Conservation (phyloP, 2,329 filamentous ascomycete genomes). For the Cadophora luteo-olivacea region DNA sequence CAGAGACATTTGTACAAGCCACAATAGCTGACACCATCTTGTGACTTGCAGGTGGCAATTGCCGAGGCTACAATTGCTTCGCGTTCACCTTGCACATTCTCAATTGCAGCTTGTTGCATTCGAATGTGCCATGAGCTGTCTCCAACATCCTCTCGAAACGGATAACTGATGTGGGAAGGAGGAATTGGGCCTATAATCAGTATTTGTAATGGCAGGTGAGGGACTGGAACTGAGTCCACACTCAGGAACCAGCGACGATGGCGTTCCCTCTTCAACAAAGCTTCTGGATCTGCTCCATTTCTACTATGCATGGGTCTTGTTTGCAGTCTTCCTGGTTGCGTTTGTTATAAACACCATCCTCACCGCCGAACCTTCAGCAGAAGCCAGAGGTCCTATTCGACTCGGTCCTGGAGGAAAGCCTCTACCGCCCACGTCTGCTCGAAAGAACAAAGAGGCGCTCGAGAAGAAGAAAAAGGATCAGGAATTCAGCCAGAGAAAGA, state of each 20-base stretch:
- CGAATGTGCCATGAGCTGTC: conserved; percentile 42
- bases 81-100: conserved; percentile 22
- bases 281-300: conserved; percentile 44
- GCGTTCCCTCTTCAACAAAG: conserved; percentile 12
- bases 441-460: conserved; percentile 51
- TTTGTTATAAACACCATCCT: conserved; percentile 68
- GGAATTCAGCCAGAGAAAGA: conserved; percentile 69
- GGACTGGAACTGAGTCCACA: conserved; percentile 36
- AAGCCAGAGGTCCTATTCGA: conserved; percentile 48
- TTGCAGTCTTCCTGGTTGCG: conserved; percentile 67
- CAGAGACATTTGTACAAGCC: conserved; percentile 34
- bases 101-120: conserved; percentile 32
- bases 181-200: conserved; percentile 32
- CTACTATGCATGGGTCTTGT: conserved; percentile 67
- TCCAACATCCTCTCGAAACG: conserved; percentile 34
- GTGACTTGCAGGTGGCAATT: conserved; percentile 40
- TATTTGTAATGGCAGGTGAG: conserved; percentile 43
- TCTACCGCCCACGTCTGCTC: conserved; percentile 60
- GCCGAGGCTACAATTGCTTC: conserved; percentile 37
- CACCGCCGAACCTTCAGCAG: conserved; percentile 50
- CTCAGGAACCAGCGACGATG: conserved; percentile 24
- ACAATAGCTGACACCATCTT: conserved; percentile 37
- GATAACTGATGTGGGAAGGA: conserved; percentile 43
- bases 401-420: conserved; percentile 90
- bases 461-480: conserved; percentile 49